Conservation (phyloP, 140 eudicot genomes). For the Senecio squalidus region DNA sequence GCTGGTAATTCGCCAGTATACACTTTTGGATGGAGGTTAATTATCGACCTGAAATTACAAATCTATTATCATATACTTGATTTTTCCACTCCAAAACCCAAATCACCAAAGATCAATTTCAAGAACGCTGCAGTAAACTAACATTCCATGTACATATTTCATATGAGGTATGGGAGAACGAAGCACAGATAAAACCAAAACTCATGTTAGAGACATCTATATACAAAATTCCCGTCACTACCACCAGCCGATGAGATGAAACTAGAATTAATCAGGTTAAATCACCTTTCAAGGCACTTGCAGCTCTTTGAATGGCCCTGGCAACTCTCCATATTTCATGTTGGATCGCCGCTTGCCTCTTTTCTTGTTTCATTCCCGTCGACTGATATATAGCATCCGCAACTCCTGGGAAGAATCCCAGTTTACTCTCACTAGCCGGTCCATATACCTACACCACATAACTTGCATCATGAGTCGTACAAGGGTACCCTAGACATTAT, state of each 20-base stretch:
- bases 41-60: too few species aligned
- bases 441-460: conserved; percentile 57
- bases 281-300: conserved; percentile 50
- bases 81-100: background rate
- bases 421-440: conserved; percentile 52
- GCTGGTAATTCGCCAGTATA: too few species aligned
- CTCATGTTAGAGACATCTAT: conserved; percentile 19
- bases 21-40: too few species aligned
- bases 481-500: background rate
- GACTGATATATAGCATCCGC: conserved; percentile 46
- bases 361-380: conserved; percentile 5
- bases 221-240: background rate
- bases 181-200: conserved; percentile 1
- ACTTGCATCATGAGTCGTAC: background rate
- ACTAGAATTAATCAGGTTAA: conserved; percentile 27
- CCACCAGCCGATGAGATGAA: background rate
- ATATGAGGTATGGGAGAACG: background rate
- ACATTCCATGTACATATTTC: conserved; percentile 9
- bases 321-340: conserved; percentile 92
- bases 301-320: conserved; percentile 83
- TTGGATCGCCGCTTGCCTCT: conserved; percentile 36
- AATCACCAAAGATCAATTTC: background rate
- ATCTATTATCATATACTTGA: too few species aligned
- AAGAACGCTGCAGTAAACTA: background rate
- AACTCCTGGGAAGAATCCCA: conserved; percentile 67